phyloP scores from a whole-genome alignment of 345 rosid species.

The Brassica incana region DNA sequence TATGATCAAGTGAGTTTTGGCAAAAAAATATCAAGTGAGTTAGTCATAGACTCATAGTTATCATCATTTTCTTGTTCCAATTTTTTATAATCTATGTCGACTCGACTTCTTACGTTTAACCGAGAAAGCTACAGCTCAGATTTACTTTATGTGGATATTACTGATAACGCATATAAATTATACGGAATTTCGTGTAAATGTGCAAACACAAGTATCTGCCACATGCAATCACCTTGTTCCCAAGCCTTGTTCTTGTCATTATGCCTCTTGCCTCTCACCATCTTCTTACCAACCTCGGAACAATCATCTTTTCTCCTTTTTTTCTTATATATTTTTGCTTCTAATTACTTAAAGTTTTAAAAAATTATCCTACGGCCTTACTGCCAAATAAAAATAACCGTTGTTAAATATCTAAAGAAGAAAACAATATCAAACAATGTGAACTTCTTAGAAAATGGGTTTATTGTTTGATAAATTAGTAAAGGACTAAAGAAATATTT shows the following conservation, averaged over 20 bases:
- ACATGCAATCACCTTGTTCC: constrained; percentile 44
- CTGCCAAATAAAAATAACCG: not conserved
- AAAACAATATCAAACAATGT: not conserved
- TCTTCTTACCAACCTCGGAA: constrained; percentile 41
- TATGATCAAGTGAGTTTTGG: constrained; percentile 6
- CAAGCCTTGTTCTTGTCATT: constrained; percentile 42
- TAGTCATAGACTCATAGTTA: not conserved
- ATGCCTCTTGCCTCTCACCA: constrained; percentile 43
- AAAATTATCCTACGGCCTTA: not conserved
- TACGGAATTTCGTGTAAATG: constrained; percentile 2
- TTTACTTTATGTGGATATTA: not conserved
- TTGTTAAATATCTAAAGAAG: not conserved
- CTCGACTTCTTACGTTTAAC: not conserved
- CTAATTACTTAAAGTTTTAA: not conserved
- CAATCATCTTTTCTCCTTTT: constrained; percentile 27
- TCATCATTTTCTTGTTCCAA: constrained; percentile 13
- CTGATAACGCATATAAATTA: not conserved
- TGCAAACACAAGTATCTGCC: constrained; percentile 32
- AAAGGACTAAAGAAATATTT: constrained; percentile 14
- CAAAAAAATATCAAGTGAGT: not conserved
- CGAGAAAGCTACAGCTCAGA: not conserved
- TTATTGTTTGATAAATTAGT: not conserved
- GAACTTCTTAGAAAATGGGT: not conserved
- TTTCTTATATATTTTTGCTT: not conserved
- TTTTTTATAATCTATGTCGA: not conserved